Base-by-base conservation (phyloP, 164 flowering plant species). In the Chimonanthus salicifolius region DNA sequence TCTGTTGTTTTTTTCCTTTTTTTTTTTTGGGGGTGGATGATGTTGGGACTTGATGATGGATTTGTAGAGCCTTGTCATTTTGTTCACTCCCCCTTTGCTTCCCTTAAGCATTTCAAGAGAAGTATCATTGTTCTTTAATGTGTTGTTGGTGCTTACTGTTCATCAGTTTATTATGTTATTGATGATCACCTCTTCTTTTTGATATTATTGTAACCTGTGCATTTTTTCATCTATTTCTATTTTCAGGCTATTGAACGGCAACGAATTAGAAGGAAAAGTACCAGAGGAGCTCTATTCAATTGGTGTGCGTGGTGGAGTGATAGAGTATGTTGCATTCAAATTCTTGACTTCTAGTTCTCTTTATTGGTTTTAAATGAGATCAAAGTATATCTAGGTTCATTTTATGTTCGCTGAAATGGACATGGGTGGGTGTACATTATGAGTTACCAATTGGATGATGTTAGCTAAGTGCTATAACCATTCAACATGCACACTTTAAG, bases 301-400 rank as follows among this genome's bases (percentile, higher is more conserved):
- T 74, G 95, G 98, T 77, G 92, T 96, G 71, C 99, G 91, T 78
- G 99, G 99, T 75, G 99, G 98, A 82, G 82, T 83, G 66, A 90
- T 94, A 63, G 97, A 96, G 99, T 96, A 90, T 64, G 97, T 79
- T 50, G 50, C 67, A 49, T 62, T 45, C 45, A 18, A 15, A 6
- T 44, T 62, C 18, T 73, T 11, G 49, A 60, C 64, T 44, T 49
- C 66, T 10, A 3, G 3, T 4, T 3, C 46, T 51, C 33, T 70
- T 70, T 62, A 6, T 47, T 44, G 18, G 5, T 50, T 49, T 63
- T 50, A 3, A 3, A 58, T 63, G 18, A 21, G n/a, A 46, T 70
- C n/a, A 58, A 46, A 20, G 64, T n/a, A 58, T 13, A 11, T 47
- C 15, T 63, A 47, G 47, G 33, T 13, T 13, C n/a, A n/a, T 54